phyloP scores from a whole-genome alignment of 148 eudicot species.

The Beta vulgaris region DNA sequence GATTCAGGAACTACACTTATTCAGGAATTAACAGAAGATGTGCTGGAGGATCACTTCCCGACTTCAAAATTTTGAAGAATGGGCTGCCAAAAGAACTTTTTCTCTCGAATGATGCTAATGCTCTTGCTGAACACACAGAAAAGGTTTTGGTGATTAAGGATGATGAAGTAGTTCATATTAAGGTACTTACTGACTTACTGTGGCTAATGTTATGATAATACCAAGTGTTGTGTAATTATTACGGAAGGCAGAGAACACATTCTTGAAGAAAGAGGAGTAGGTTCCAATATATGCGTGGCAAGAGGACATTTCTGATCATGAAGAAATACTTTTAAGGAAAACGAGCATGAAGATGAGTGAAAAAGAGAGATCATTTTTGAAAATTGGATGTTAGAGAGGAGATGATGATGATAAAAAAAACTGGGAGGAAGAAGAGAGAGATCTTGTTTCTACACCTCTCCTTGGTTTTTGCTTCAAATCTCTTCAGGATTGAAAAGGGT shows the following conservation, averaged over 20 bases:
- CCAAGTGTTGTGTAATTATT: neutral
- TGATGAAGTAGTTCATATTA: constrained; percentile 87
- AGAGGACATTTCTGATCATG: neutral
- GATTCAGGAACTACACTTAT: constrained; percentile 49
- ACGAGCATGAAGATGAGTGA: no score
- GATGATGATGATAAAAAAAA: no score
- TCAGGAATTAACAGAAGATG: constrained; percentile 65
- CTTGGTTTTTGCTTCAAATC: neutral
- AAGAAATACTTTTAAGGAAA: neutral
- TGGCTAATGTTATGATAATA: neutral
- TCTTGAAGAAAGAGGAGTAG: neutral
- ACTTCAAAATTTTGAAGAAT: constrained; percentile 61
- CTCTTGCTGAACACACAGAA: constrained; percentile 88
- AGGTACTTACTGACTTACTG: constrained; percentile 73
- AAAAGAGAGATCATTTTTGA: no score
- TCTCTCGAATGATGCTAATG: constrained; percentile 90
- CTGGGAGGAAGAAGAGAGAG: no score
- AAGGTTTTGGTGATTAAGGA: constrained; percentile 91
- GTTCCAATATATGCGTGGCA: neutral
- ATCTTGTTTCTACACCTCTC: neutral
- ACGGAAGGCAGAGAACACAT: neutral
- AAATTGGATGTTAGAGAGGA: no score
- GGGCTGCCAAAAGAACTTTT: constrained; percentile 84
- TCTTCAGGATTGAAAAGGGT: constrained; percentile 6
- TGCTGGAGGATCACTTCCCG: constrained; percentile 59